These are phyloP conservation scores for Colletotrichum sp. DNA, from an alignment of 2,329 filamentous ascomycete genomes.

Conservation along the genomic window DNA sequence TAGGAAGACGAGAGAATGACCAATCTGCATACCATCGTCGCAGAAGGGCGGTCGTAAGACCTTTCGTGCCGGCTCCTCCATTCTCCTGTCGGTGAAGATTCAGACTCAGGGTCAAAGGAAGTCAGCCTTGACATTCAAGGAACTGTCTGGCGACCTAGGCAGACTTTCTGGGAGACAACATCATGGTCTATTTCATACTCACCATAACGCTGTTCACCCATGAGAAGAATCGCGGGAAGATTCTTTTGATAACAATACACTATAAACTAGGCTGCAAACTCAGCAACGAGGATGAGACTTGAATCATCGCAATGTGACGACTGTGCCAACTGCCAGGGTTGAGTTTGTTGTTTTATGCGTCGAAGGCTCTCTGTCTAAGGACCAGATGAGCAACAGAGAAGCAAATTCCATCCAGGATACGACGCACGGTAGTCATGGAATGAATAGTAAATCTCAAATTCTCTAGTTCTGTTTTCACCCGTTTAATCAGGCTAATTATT, in stretches of 20 bases:
- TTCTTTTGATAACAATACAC: not conserved
- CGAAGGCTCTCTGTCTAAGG: rapidly evolving
- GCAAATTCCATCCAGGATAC: not conserved
- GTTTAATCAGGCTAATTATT: rapidly evolving
- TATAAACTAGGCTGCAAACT: rapidly evolving
- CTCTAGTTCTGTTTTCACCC: rapidly evolving
- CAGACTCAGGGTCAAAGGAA: rapidly evolving
- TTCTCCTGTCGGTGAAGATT: not conserved
- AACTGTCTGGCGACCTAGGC: not conserved
- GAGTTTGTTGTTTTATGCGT: not conserved
- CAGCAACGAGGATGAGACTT: not conserved
- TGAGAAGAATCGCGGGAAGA: not conserved
- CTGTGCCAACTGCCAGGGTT: not conserved
- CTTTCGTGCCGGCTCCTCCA: no score
- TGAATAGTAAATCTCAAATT: not conserved
- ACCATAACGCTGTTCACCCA: not conserved
- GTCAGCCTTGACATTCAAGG: no score
- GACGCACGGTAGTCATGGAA: not conserved
- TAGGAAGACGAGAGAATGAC: not conserved
- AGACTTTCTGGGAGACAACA: not conserved
- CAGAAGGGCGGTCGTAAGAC: not conserved
- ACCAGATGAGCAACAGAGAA: not conserved
- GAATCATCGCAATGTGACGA: rapidly evolving
- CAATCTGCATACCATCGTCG: rapidly evolving
- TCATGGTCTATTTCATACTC: not conserved